phyloP scores from a whole-genome alignment of 2,329 filamentous ascomycete genomes.

The Aspergillus sp. region DNA sequence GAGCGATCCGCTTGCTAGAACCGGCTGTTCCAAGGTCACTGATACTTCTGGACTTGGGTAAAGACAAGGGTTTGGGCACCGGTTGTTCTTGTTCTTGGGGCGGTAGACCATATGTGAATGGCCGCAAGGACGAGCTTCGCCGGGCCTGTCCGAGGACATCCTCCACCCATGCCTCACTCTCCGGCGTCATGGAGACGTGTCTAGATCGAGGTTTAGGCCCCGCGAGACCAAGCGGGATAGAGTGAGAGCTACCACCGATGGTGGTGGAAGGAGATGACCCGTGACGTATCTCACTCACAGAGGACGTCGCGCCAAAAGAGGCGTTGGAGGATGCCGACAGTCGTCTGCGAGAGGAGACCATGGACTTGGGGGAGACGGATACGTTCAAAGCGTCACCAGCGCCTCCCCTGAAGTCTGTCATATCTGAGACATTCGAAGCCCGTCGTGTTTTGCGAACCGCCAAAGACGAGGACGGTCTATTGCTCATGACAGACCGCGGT shows the following conservation, averaged over 20 bases:
- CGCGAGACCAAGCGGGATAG: conserved; percentile 46
- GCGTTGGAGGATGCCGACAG: conserved; percentile 40
- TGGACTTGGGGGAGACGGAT: conserved; percentile 30
- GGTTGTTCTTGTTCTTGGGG: conserved; percentile 17
- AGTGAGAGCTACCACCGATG: conserved; percentile 17
- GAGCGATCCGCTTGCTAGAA: conserved; percentile 38
- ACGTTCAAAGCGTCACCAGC: conserved; percentile 28
- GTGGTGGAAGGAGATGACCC: conserved; percentile 26
- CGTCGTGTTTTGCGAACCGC: conserved; percentile 39
- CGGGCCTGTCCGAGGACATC: conserved; percentile 47
- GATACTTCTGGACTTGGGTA: conserved; percentile 38
- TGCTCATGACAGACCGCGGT: conserved; percentile 37
- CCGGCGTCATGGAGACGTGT: conserved; percentile 42
- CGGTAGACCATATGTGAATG: conserved; percentile 22
- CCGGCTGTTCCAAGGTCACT: conserved; percentile 39
- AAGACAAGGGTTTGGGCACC: conserved; percentile 12
- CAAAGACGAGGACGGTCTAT: conserved; percentile 39
- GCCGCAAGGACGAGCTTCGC: conserved; percentile 35
- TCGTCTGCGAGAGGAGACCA: conserved; percentile 29
- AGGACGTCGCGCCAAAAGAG: conserved; percentile 33
- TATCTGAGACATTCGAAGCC: conserved; percentile 36
- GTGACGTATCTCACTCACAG: conserved; percentile 26
- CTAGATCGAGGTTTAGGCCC: conserved; percentile 43
- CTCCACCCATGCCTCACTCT: conserved; percentile 50
- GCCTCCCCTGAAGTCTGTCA: conserved; percentile 25